These are phyloP conservation scores for Dipodascus albidus DNA, from an alignment of 805 yeast genomes.

Conservation along the genomic window DNA sequence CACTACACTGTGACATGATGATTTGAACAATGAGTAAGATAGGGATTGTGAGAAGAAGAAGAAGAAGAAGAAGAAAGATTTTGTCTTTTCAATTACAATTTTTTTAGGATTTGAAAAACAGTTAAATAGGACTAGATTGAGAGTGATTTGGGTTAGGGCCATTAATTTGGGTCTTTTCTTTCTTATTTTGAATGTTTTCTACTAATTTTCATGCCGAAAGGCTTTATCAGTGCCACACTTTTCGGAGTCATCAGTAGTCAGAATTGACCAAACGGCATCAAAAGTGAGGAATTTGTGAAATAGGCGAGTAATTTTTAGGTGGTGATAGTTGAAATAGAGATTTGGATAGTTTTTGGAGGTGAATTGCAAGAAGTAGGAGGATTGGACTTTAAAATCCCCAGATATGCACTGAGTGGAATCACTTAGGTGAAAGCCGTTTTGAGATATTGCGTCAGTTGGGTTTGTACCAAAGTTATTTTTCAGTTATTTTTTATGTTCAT, in stretches of 20 bases:
- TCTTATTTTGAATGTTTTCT: neutral
- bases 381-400: no score
- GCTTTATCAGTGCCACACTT: neutral
- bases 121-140: neutral
- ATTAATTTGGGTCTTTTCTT: neutral
- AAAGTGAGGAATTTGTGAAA: neutral
- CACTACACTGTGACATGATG: conserved; percentile 17
- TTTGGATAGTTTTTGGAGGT: no score
- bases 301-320: no score
- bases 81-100: neutral
- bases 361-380: no score
- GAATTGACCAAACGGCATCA: neutral
- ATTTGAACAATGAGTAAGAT: neutral
- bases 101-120: neutral
- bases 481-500: no score
- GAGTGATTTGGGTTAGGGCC: neutral
- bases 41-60: neutral
- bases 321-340: no score
- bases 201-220: neutral
- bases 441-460: no score
- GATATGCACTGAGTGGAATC: no score
- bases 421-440: no score
- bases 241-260: neutral
- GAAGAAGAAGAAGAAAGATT: neutral
- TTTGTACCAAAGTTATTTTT: no score